Base-by-base conservation (phyloP, 2,329 filamentous ascomycete genomes). In the Monosporascus sp. region DNA sequence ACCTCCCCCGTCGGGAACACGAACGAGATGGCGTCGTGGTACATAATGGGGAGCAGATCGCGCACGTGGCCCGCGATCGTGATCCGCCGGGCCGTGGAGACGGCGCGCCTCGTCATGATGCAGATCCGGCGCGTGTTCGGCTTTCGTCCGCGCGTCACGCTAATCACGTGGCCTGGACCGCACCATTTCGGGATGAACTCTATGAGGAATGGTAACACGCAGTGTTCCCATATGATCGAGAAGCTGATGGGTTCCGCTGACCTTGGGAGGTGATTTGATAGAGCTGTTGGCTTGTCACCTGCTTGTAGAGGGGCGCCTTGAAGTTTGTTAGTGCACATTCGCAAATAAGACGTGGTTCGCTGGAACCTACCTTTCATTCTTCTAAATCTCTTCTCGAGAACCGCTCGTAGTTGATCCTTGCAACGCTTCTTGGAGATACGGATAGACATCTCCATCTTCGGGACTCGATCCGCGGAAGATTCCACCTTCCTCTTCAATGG, bases 161-260 rank as follows among this genome's bases (percentile, higher is more conserved):
- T 73, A 55, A 77, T 65, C 48, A 70, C 65, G 50, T 76, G 71
- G 7, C 68, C 67, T 0, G 70, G 65, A 0, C 72, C 72, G 45
- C 72, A 68, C 73, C 72, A 76, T 37, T 67, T 68, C 2, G 73
- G 73, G 31, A 77, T 58, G 50, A 74, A 70, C 44, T 74, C 70
- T 48, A 68, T 58, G 0, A 77, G 64, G 52, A 77, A 76, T 3
- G 74, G 74, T 1, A 77, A 69, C 2, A 76, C 63, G 9, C 68
- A 65, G 43, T 76, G 73, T 49, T 77, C 74, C 64, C 73, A 77
- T 5, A 74, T 56, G 0, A 75, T 51, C 0, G 73, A 68, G 51
- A 76, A 77, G 52, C 61, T 70, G 0, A 68, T 65, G 1, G 62
- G 61, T 35, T 74, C 73, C 41, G 69, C 46, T 14, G 65, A 58